Percentiles rank a stretch among this genome's conserved stretches.
Evolutionary conservation across 1,284 basidiomycete genomes (phyloP).

Genomic region (Microbotryum violaceum): DNA sequence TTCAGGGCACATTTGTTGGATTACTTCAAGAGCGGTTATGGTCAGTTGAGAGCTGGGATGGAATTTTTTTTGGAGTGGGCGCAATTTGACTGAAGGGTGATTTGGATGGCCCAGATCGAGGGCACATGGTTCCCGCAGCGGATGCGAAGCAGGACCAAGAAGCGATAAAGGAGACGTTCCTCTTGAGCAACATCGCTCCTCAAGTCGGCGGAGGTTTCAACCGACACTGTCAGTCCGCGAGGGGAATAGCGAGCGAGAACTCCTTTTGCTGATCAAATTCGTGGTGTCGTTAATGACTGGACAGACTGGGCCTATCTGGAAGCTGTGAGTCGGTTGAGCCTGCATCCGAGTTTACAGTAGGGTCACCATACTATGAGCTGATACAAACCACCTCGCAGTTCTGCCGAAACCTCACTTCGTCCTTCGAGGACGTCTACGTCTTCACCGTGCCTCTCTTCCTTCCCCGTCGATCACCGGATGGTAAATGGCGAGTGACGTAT

Average conservation of each 20-base stretch:
- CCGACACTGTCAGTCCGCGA: conserved; percentile 64
- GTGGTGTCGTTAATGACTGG: not conserved
- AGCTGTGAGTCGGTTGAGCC: conserved; percentile 23
- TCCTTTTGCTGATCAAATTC: conserved; percentile 2
- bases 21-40: conserved; percentile 87
- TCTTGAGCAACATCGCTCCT: conserved; percentile 91
- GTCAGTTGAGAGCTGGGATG: not conserved
- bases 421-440: conserved; percentile 88
- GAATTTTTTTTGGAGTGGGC: not conserved
- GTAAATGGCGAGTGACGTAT: conserved; percentile 88
- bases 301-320: conserved; percentile 94
- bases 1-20: conserved; percentile 83
- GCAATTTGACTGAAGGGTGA: not conserved
- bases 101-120: conserved; percentile 51
- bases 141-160: conserved; percentile 72
- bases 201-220: conserved; percentile 98
- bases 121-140: conserved; percentile 90
- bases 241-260: too few relatives aligned
- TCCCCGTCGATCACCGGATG: conserved; percentile 71
- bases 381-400: conserved; percentile 45
- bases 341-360: not conserved
- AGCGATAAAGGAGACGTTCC: conserved; percentile 96
- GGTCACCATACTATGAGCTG: conserved; percentile 1
- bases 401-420: conserved; percentile 76
- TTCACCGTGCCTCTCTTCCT: conserved; percentile 98